A percentile compares a stretch with the other conserved stretches of the same genome.
Evolutionary conservation across 805 yeast species (phyloP).

Genomic region (Teunomyces panamensis): DNA sequence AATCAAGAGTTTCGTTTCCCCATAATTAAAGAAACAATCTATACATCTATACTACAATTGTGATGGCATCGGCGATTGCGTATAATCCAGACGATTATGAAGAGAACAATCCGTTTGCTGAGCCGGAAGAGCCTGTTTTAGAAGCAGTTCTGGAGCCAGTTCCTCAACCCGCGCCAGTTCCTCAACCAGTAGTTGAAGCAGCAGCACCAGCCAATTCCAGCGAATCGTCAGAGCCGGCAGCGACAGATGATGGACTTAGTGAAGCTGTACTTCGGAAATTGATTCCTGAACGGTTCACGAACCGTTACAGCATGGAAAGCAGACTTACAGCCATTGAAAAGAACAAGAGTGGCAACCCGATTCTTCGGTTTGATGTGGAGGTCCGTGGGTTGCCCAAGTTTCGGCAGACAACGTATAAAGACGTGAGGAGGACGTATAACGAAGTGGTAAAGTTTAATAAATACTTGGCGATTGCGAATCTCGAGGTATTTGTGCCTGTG

Average conservation of each 20-base stretch:
- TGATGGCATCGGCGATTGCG: slow-evolving; percentile 7
- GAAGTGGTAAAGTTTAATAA: slow-evolving; percentile 76
- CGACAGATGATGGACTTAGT: slow-evolving; percentile 5
- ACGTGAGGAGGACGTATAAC: slow-evolving; percentile 72
- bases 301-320: slow-evolving; percentile 44
- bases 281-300: slow-evolving; percentile 50
- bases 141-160: neutral
- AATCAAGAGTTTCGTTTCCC: neutral
- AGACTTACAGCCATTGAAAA: slow-evolving; percentile 70
- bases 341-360: slow-evolving; percentile 73
- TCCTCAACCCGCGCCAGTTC: neutral
- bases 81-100: slow-evolving; percentile 30
- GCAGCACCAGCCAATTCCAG: neutral
- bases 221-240: neutral
- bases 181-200: slow-evolving; percentile 18
- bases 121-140: slow-evolving; percentile 19
- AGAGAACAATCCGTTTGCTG: slow-evolving; percentile 42
- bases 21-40: neutral
- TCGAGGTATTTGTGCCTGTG: slow-evolving; percentile 92
- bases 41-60: neutral
- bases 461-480: slow-evolving; percentile 74
- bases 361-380: slow-evolving; percentile 60
- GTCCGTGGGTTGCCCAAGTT: slow-evolving; percentile 65
- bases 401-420: slow-evolving; percentile 66
- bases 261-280: slow-evolving; percentile 39